These are phyloP conservation scores for Metschnikowia colocasiae DNA, from an alignment of 805 yeast species.

Conservation along the genomic window DNA sequence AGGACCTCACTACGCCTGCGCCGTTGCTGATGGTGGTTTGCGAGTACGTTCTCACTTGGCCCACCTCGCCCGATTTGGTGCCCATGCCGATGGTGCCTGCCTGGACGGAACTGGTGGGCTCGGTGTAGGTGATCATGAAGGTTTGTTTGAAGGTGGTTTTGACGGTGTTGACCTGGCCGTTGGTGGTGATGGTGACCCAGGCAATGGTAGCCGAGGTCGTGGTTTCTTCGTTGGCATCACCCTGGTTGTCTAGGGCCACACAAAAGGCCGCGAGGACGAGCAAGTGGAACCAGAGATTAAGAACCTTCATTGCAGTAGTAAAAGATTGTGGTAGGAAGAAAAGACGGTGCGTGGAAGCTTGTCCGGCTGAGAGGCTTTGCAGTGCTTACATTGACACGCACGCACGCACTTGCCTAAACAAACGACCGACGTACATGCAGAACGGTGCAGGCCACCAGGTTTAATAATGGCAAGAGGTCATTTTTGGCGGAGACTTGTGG, in stretches of 20 bases:
- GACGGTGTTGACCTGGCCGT: conserved; percentile 28
- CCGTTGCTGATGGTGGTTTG: conserved; percentile 23
- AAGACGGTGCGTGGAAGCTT: neutral
- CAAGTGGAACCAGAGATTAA: conserved; percentile 4
- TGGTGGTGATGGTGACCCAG: conserved; percentile 33
- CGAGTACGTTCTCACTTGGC: conserved; percentile 29
- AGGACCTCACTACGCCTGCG: conserved; percentile 12
- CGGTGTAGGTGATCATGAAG: conserved; percentile 23
- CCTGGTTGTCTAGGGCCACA: conserved; percentile 10
- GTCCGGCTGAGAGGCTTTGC: neutral
- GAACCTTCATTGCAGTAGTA: conserved; percentile 9
- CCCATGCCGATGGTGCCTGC: conserved; percentile 35
- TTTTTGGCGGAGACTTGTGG: neutral
- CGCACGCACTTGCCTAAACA: neutral
- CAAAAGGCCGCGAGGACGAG: conserved; percentile 11
- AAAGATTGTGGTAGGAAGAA: no score
- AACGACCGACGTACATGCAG: neutral
- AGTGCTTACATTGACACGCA: neutral
- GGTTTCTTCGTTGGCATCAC: conserved; percentile 8
- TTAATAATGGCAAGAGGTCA: neutral
- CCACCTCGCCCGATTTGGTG: conserved; percentile 25
- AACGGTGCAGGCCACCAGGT: neutral
- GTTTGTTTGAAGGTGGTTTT: conserved; percentile 24
- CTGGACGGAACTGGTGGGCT: conserved; percentile 18
- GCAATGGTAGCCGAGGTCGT: conserved; percentile 28